These are phyloP conservation scores for Asclepias syriaca DNA, from an alignment of 257 asterid species.

Conservation along the genomic window DNA sequence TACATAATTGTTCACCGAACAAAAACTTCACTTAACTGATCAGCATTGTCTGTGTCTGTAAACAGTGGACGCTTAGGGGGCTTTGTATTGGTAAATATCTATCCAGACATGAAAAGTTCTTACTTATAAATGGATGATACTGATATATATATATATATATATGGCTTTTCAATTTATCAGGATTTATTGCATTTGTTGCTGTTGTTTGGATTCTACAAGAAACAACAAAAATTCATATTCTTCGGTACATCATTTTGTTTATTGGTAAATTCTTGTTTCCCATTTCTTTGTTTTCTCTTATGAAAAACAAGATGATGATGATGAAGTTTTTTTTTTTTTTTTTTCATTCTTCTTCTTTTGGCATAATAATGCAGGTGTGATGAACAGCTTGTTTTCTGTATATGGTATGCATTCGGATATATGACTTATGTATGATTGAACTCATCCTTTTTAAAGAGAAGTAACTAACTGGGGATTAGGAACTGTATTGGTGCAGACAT, in stretches of 20 bases:
- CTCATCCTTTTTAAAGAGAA: background rate
- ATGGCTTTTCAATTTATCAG: constrained; percentile 18
- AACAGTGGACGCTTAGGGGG: constrained; percentile 46
- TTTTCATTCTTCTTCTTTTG: constrained; percentile 4
- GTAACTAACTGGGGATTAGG: background rate
- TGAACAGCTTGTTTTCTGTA: constrained; percentile 43
- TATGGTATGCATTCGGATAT: constrained; percentile 24
- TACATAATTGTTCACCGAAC: background rate
- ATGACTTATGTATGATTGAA: background rate
- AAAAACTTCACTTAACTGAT: constrained; percentile 16
- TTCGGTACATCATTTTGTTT: constrained; percentile 40
- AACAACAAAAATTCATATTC: constrained; percentile 29
- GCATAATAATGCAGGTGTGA: constrained; percentile 30
- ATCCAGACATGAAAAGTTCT: constrained; percentile 6
- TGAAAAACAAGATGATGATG: background rate
- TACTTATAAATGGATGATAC: background rate
- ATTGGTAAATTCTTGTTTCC: constrained; percentile 25
- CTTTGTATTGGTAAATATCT: constrained; percentile 36
- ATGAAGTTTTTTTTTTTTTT: too few species aligned
- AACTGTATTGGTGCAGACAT: constrained; percentile 25
- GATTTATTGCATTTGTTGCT: constrained; percentile 31
- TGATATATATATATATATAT: constrained; percentile 14
- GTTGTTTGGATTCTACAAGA: constrained; percentile 40
- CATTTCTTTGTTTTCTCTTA: background rate
- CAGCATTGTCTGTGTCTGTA: constrained; percentile 10